phyloP scores from a whole-genome alignment of 2,329 filamentous ascomycete genomes.

The Lasiodiplodia hormozganensis region DNA sequence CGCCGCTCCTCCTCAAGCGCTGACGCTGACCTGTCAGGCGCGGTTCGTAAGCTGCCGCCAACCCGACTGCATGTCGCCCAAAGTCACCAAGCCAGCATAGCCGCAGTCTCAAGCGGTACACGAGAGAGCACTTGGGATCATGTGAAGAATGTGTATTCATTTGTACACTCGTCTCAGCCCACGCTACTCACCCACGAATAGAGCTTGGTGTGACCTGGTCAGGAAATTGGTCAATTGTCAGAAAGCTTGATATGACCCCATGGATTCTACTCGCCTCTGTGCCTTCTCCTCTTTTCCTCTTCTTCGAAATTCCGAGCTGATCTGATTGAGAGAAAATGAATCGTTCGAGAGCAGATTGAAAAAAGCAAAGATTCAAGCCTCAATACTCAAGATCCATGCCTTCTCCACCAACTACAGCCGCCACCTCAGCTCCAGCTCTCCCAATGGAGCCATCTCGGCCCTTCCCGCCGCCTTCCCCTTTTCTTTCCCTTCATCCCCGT shows the following conservation, averaged over 20 bases:
- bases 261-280: no score
- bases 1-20: constrained; percentile 4
- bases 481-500: not conserved
- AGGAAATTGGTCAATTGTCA: not conserved
- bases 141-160: not conserved
- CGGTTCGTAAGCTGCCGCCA: not conserved
- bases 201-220: no score
- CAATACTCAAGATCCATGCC: not conserved
- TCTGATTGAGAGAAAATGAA: not conserved
- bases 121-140: not conserved
- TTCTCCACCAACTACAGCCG: not conserved
- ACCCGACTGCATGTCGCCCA: not conserved
- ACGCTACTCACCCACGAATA: no score
- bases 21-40: constrained; percentile 11
- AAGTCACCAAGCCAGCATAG: not conserved
- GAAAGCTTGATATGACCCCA: not conserved
- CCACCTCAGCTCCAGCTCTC: not conserved
- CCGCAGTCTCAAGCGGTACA: not conserved
- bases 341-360: not conserved
- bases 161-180: not conserved
- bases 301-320: not conserved
- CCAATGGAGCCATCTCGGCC: not conserved
- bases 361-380: not conserved
- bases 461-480: not conserved
- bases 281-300: not conserved